Conservation (phyloP, 345 rosid species). For the Hypericum androsaemum region DNA sequence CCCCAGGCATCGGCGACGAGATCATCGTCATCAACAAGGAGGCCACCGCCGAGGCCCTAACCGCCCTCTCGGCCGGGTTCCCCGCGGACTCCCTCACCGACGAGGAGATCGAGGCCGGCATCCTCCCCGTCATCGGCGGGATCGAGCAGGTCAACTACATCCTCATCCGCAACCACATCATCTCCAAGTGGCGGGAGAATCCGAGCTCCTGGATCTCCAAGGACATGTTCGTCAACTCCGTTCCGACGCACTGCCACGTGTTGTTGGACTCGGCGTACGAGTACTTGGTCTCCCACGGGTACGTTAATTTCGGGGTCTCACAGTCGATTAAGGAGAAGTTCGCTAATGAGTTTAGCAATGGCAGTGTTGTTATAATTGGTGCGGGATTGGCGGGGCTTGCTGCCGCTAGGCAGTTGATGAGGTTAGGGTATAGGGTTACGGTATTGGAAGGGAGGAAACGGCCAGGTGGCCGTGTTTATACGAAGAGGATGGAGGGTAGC, state of each 20-base stretch:
- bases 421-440: conserved; percentile 80
- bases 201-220: conserved; percentile 58
- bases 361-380: conserved; percentile 61
- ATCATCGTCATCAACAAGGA: conserved; percentile 86
- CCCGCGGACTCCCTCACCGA: conserved; percentile 87
- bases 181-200: conserved; percentile 79
- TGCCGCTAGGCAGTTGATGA: conserved; percentile 78
- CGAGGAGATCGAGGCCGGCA: conserved; percentile 82
- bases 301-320: conserved; percentile 79
- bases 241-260: conserved; percentile 59
- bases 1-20: conserved; percentile 52
- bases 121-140: conserved; percentile 68
- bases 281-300: conserved; percentile 69
- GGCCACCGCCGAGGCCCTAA: conserved; percentile 81
- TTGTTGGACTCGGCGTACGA: conserved; percentile 71
- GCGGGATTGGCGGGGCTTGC: conserved; percentile 88
- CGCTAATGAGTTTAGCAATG: conserved; percentile 42
- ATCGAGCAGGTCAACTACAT: conserved; percentile 95
- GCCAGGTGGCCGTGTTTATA: conserved; percentile 93
- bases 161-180: conserved; percentile 79
- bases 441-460: conserved; percentile 98
- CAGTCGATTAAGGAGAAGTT: conserved; percentile 59
- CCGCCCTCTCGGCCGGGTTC: conserved; percentile 83
- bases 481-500: conserved; percentile 89
- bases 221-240: conserved; percentile 55